Base-by-base conservation (phyloP, 352 stramenopile species). In the Globisporangium solare region DNA sequence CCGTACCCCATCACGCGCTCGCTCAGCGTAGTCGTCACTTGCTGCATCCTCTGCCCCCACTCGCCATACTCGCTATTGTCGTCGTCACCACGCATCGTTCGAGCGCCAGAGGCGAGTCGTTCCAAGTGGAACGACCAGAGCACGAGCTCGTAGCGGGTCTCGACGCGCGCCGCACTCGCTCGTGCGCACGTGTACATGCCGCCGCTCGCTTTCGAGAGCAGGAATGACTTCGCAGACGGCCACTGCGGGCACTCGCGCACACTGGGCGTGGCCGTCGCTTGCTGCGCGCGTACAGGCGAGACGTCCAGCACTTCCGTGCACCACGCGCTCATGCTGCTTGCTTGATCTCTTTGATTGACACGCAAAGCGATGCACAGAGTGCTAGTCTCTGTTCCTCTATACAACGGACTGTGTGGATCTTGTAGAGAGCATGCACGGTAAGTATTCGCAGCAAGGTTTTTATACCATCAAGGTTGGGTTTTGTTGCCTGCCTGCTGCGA, bases 121-220 rank as follows among this genome's bases (percentile, higher is more conserved):
- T 69, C 55, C 54, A 88, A 56, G 57, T 92, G 81, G 63, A 89
- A 89, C 2, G 54, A 49, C 74, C 75, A 85, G 43, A 74, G 61
- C 46, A 87, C 71, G 3, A 88, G 41, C 20, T 54, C 22, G 1
- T 54, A 56, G 6, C 1, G 20, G 4, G 51, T 43, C 55, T 22
- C 13, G 7, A 21, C 56, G 24, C 14, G 37, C 7, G 21, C 2
- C 6, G 39, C 13, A 24, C 37, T 35, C 6, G 71, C 73, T 56
- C 79, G 65, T n/a, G 65, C 70, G 39, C 79, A 89, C 21, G 81
- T 85, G 68, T 89, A 92, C 45, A 88, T 70, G 46, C 81, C 81
- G 7, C 49, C 21, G 14, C 13, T 58, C 21, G 79, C 71, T 10
- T 63, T 65, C 18, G 73, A 66, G 39, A 76, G 47, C 35, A 92